A percentile compares a stretch with the other conserved stretches of the same genome.
phyloP scores from a whole-genome alignment of 768 basidiomycete genomes.

The Asterophora lycoperdoides region DNA sequence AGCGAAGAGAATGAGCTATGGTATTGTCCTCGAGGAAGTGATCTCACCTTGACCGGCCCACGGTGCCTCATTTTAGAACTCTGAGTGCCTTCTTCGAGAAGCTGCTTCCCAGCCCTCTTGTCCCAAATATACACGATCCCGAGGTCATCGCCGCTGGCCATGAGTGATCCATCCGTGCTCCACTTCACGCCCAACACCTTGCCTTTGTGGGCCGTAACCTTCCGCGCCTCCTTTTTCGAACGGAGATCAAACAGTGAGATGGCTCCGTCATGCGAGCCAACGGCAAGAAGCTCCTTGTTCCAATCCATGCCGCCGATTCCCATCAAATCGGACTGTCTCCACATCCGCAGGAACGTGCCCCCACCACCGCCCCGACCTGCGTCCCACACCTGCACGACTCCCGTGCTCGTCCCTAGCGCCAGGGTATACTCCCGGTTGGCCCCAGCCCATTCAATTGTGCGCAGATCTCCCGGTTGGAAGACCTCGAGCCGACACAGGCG shows the following conservation, averaged over 20 bases:
- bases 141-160: slow-evolving; percentile 84
- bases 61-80: slow-evolving; percentile 69
- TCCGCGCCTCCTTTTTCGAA: slow-evolving; percentile 26
- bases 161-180: slow-evolving; percentile 65
- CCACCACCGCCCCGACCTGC: slow-evolving; percentile 28
- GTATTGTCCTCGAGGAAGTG: neutral
- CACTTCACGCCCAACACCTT: slow-evolving; percentile 77
- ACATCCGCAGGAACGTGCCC: slow-evolving; percentile 35
- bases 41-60: slow-evolving; percentile 51
- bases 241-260: slow-evolving; percentile 67
- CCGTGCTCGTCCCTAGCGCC: slow-evolving; percentile 48
- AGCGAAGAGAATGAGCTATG: slow-evolving; percentile 4
- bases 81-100: slow-evolving; percentile 35
- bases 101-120: slow-evolving; percentile 36
- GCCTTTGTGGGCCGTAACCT: slow-evolving; percentile 51
- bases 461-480: slow-evolving; percentile 32
- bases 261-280: slow-evolving; percentile 60
- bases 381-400: slow-evolving; percentile 55
- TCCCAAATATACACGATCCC: slow-evolving; percentile 90
- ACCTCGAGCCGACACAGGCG: slow-evolving; percentile 42
- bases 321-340: slow-evolving; percentile 30
- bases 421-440: slow-evolving; percentile 37
- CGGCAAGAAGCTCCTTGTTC: slow-evolving; percentile 55
- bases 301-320: slow-evolving; percentile 42
- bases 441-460: slow-evolving; percentile 51